phyloP scores from a whole-genome alignment of 2,329 filamentous ascomycete species.

The Trichoderma hamatum region DNA sequence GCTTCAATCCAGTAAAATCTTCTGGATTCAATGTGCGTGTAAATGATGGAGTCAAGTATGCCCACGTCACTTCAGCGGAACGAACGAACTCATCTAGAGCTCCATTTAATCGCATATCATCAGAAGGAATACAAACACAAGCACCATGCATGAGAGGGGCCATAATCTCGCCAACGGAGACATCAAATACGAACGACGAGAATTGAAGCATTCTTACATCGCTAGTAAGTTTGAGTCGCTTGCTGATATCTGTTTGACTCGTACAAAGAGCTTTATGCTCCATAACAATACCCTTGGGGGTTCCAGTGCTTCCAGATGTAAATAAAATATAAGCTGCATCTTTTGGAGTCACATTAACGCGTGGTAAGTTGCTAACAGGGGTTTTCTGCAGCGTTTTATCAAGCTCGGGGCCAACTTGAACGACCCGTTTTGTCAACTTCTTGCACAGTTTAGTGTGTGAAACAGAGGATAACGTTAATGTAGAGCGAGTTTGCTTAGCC shows the following conservation, averaged over 20 bases:
- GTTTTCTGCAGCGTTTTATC: neutral
- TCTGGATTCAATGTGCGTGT: neutral
- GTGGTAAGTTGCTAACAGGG: neutral
- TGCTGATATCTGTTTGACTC: neutral
- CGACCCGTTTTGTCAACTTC: neutral
- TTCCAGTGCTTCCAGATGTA: slow-evolving; percentile 24
- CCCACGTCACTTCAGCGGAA: neutral
- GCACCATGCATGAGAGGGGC: slow-evolving; percentile 20
- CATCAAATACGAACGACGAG: slow-evolving; percentile 29
- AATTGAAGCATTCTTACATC: slow-evolving; percentile 26
- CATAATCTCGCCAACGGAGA: slow-evolving; percentile 26
- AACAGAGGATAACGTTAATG: neutral
- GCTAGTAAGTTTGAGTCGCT: neutral
- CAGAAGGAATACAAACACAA: slow-evolving; percentile 28
- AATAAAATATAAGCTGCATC: slow-evolving; percentile 17
- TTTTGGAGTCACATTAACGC: neutral
- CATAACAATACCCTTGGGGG: slow-evolving; percentile 22
- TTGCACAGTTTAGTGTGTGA: neutral
- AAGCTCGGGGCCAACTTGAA: neutral
- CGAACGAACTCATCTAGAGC: neutral
- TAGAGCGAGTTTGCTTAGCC: slow-evolving; percentile 8
- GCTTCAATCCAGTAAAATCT: neutral
- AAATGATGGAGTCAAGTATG: slow-evolving; percentile 18
- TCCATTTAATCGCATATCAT: slow-evolving; percentile 8
- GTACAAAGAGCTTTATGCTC: slow-evolving; percentile 19